Percentiles rank a stretch among this genome's conserved stretches.
These are phyloP conservation scores for Ustilago esculenta DNA, from an alignment of 1,284 basidiomycete species.

Conservation along the genomic window DNA sequence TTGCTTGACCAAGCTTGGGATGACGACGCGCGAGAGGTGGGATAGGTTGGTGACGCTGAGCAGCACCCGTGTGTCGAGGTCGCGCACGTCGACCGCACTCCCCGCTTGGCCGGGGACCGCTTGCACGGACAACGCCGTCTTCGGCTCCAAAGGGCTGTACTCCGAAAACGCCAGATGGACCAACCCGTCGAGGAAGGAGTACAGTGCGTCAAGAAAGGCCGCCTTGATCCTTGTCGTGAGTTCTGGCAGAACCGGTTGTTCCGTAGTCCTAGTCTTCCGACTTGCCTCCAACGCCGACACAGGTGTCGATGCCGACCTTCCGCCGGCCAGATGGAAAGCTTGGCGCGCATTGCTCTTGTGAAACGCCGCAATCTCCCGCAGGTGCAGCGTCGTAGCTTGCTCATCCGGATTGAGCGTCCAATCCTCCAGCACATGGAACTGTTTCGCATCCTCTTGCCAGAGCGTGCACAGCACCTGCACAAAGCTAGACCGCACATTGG, in stretches of 20 bases:
- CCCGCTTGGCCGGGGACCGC: constrained; percentile 35
- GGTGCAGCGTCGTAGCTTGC: constrained; percentile 70
- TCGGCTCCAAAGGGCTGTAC: constrained; percentile 58
- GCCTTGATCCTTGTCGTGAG: constrained; percentile 77
- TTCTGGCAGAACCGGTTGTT: constrained; percentile 42
- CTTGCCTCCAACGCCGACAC: constrained; percentile 22
- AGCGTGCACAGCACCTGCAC: constrained; percentile 79
- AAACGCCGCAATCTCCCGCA: constrained; percentile 81
- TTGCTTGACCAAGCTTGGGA: constrained; percentile 83
- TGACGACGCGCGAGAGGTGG: constrained; percentile 76
- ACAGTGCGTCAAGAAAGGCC: constrained; percentile 86
- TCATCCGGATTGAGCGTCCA: constrained; percentile 76
- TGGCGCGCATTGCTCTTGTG: constrained; percentile 82
- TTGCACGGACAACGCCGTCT: constrained; percentile 40
- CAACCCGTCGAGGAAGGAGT: constrained; percentile 88
- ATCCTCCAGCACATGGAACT: constrained; percentile 85
- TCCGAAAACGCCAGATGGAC: constrained; percentile 78
- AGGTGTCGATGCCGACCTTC: constrained; percentile 68
- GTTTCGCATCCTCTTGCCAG: constrained; percentile 86
- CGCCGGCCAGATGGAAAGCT: constrained; percentile 84
- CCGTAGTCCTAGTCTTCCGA: constrained; percentile 16
- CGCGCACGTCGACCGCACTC: constrained; percentile 62
- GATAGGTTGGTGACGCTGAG: constrained; percentile 89
- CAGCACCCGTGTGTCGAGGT: constrained; percentile 80
- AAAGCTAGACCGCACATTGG: constrained; percentile 87